These are phyloP conservation scores for Ophiocordyceps camponoti-saundersi DNA, from an alignment of 2,329 filamentous ascomycete species.

Conservation along the genomic window DNA sequence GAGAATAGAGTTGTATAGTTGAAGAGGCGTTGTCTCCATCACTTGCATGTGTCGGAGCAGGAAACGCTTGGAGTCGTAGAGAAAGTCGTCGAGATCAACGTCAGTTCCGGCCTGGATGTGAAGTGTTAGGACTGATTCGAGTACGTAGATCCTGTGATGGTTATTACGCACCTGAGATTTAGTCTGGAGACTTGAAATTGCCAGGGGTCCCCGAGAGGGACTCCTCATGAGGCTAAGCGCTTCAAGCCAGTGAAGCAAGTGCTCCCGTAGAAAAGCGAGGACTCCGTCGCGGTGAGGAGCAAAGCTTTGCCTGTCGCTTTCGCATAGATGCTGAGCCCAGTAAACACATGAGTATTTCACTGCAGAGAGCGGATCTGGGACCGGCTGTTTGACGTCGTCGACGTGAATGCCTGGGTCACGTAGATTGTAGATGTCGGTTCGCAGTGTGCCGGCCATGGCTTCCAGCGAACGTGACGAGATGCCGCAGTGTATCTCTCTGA, in stretches of 20 bases:
- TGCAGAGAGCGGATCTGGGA: conserved; percentile 3
- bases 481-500: not conserved
- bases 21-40: conserved; percentile 7
- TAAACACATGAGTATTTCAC: conserved; percentile 3
- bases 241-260: conserved; percentile 8
- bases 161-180: not conserved
- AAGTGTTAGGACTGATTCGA: no score
- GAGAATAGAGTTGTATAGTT: conserved; percentile 10
- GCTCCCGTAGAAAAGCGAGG: conserved; percentile 1
- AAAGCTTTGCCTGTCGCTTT: not conserved
- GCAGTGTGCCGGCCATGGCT: not conserved
- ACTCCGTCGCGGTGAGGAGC: not conserved
- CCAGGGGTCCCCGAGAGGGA: not conserved
- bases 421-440: conserved; percentile 11
- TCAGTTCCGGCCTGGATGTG: not conserved
- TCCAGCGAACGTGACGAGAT: not conserved
- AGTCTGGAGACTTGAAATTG: not conserved
- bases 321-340: conserved; percentile 4
- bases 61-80: conserved; percentile 1
- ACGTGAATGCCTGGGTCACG: not conserved
- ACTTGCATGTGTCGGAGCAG: conserved; percentile 1
- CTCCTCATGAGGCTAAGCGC: conserved; percentile 3
- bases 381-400: not conserved
- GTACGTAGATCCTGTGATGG: no score
- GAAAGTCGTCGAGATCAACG: not conserved